These are phyloP conservation scores for Leishmania turanica DNA, from an alignment of 208 protist species.

Conservation along the genomic window DNA sequence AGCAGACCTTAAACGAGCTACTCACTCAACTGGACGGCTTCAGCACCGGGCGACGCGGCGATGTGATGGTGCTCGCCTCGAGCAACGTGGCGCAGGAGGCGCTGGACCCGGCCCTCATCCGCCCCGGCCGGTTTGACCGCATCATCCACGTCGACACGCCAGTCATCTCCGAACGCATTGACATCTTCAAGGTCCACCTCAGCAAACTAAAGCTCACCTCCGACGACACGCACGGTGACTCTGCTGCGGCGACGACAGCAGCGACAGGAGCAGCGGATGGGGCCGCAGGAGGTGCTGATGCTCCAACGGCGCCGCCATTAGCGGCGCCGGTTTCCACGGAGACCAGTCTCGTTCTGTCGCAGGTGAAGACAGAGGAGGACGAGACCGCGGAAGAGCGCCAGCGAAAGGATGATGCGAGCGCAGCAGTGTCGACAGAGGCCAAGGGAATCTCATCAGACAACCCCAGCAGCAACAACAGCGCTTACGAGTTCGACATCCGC, in stretches of 20 bases:
- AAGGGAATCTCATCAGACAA: not conserved
- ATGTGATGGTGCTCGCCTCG: conserved; percentile 95
- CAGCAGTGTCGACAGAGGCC: not conserved
- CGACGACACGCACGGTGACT: not conserved
- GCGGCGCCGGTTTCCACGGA: not conserved
- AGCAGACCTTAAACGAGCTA: conserved; percentile 98
- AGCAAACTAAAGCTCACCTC: conserved; percentile 69
- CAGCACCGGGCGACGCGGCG: conserved; percentile 51
- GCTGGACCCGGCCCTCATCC: conserved; percentile 92
- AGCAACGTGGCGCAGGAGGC: conserved; percentile 95
- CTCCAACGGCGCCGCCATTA: not conserved
- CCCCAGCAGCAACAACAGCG: not conserved
- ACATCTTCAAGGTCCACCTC: conserved; percentile 97
- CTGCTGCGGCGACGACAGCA: not conserved
- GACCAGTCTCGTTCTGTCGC: conserved; percentile 28
- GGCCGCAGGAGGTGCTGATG: not conserved
- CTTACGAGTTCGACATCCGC: conserved; percentile 51
- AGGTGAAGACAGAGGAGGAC: conserved; percentile 29
- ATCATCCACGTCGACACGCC: conserved; percentile 93
- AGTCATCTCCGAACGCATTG: conserved; percentile 91
- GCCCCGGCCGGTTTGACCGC: conserved; percentile 96
- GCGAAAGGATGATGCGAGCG: not conserved
- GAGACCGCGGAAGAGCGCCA: conserved; percentile 7
- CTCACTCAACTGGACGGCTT: conserved; percentile 98
- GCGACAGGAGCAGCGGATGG: not conserved